These are phyloP conservation scores for Acanthamoeba royreba DNA, from an alignment of 208 protist genomes.

Conservation along the genomic window DNA sequence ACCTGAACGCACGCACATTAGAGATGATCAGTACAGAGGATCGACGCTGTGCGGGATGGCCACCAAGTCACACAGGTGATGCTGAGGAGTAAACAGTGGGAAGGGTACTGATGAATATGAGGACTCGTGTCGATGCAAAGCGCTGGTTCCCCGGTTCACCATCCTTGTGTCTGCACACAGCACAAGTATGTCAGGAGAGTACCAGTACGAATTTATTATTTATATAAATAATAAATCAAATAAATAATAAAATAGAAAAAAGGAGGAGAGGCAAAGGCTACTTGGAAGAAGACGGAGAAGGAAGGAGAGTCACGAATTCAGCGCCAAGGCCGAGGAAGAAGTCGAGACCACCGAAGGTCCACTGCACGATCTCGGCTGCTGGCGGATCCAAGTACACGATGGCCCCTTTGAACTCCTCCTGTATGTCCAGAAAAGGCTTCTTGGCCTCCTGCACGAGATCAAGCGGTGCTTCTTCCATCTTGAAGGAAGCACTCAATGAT, in stretches of 20 bases:
- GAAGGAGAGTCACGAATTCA: not conserved
- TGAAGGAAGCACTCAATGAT: not conserved
- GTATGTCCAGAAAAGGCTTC: not conserved
- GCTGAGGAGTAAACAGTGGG: not conserved
- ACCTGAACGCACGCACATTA: not conserved
- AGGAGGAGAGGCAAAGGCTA: not conserved
- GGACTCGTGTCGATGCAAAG: not conserved
- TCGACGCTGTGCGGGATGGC: no score
- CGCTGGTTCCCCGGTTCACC: not conserved
- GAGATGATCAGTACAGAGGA: no score
- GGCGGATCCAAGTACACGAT: not conserved
- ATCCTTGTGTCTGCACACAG: not conserved
- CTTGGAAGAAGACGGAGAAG: not conserved
- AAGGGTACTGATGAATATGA: not conserved
- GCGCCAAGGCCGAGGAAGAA: not conserved
- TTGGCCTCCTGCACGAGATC: not conserved
- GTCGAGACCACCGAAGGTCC: conserved; percentile 18
- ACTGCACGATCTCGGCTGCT: conserved; percentile 1
- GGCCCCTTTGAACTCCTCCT: not conserved
- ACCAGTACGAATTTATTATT: no score
- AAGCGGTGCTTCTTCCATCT: not conserved
- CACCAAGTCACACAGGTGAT: not conserved
- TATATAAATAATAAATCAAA: no score
- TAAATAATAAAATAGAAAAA: not conserved
- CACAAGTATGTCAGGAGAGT: not conserved